phyloP scores from a whole-genome alignment of 2,329 filamentous ascomycete species.

The Westerdykella sp. region DNA sequence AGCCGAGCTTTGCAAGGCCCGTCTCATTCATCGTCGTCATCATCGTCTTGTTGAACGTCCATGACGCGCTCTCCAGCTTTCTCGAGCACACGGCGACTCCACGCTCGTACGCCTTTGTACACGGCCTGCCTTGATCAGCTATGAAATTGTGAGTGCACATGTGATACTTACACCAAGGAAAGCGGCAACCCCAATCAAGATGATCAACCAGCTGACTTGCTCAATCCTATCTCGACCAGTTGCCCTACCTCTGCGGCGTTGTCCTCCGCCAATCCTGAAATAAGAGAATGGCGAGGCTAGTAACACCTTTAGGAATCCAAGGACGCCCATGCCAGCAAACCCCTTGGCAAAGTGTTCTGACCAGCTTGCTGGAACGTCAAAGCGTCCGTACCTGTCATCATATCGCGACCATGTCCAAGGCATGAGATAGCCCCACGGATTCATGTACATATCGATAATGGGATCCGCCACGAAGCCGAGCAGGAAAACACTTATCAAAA shows the following conservation, averaged over 20 bases:
- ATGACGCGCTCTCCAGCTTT: conserved; percentile 72
- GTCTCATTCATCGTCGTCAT: conserved; percentile 46
- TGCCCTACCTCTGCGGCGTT: conserved; percentile 42
- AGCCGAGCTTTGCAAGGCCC: not conserved
- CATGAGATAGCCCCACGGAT: conserved; percentile 52
- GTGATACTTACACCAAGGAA: conserved; percentile 62
- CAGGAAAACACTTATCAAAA: conserved; percentile 67
- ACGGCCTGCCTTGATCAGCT: conserved; percentile 52
- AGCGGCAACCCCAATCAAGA: conserved; percentile 72
- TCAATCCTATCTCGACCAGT: conserved; percentile 73
- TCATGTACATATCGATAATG: conserved; percentile 80
- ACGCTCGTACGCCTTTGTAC: conserved; percentile 72
- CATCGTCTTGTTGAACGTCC: conserved; percentile 66
- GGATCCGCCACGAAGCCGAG: conserved; percentile 91
- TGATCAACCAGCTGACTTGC: conserved; percentile 70
- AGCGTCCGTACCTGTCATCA: conserved; percentile 24
- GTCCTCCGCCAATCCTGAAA: conserved; percentile 59
- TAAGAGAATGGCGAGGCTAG: conserved; percentile 71
- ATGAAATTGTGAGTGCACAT: not conserved
- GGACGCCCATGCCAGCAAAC: conserved; percentile 76
- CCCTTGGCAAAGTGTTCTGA: conserved; percentile 81
- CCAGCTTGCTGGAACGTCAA: conserved; percentile 55
- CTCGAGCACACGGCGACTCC: conserved; percentile 67
- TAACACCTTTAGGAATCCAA: conserved; percentile 78
- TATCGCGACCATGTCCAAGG: conserved; percentile 19